Evolutionary conservation across 2,329 filamentous ascomycete species (phyloP).

Genomic region (Zymoseptoria ardabiliae): DNA sequence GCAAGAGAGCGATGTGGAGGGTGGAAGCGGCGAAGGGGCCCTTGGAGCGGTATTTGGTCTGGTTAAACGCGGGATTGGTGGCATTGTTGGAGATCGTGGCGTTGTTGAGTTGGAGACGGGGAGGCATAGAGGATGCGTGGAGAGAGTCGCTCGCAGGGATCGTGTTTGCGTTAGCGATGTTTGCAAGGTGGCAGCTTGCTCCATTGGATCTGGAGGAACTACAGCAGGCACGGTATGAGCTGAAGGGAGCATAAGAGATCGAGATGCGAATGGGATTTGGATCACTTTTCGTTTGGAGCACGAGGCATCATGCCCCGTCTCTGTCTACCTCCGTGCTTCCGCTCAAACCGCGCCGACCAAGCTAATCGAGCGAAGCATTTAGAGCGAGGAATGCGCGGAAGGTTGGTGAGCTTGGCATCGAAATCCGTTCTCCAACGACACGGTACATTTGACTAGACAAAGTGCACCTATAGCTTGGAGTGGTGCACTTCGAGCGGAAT

Average conservation of each 20-base stretch:
- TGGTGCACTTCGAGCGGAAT: too few species aligned
- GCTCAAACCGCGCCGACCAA: too few species aligned
- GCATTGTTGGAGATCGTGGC: constrained; percentile 44
- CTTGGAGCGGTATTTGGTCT: constrained; percentile 52
- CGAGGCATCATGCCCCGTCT: not conserved
- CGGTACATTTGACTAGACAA: too few species aligned
- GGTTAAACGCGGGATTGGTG: constrained; percentile 53
- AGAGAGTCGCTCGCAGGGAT: constrained; percentile 39
- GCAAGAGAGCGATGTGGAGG: constrained; percentile 25
- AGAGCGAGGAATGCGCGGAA: too few species aligned
- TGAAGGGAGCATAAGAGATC: constrained; percentile 55
- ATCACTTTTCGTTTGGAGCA: not conserved
- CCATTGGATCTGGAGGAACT: constrained; percentile 63
- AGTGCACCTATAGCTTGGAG: too few species aligned
- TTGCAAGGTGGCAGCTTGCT: constrained; percentile 59
- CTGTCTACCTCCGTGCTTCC: too few species aligned
- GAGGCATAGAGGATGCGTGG: constrained; percentile 21
- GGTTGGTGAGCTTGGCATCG: too few species aligned
- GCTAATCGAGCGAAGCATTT: too few species aligned
- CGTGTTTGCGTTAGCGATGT: constrained; percentile 54
- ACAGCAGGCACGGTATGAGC: constrained; percentile 54
- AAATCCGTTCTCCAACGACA: too few species aligned
- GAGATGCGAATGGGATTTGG: not conserved
- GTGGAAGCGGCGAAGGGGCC: constrained; percentile 35
- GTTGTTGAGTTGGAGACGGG: constrained; percentile 32